phyloP scores from a whole-genome alignment of 2,329 filamentous ascomycete genomes.

The Sclerotinia spermophila region DNA sequence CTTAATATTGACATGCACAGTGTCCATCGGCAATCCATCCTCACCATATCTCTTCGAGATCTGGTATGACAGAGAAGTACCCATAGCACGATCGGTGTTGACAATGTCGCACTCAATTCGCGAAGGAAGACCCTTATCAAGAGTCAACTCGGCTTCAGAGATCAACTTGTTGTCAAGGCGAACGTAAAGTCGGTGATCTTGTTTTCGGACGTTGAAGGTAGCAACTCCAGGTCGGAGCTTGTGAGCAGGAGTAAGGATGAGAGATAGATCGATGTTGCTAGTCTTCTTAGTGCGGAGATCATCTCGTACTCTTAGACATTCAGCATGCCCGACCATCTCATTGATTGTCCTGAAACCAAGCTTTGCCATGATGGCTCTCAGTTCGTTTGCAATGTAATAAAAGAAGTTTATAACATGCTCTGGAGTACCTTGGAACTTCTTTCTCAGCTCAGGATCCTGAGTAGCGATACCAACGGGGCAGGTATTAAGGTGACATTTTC shows the following conservation, averaged over 20 bases:
- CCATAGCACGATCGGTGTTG: conserved; percentile 92
- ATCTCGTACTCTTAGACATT: conserved; percentile 80
- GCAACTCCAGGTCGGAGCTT: conserved; percentile 90
- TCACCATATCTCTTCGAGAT: conserved; percentile 91
- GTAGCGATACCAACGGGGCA: conserved; percentile 93
- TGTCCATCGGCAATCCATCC: conserved; percentile 83
- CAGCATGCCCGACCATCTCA: conserved; percentile 94
- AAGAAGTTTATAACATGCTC: conserved; percentile 96
- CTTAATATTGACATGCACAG: conserved; percentile 93
- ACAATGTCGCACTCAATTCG: conserved; percentile 94
- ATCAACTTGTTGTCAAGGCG: conserved; percentile 97
- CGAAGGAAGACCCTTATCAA: conserved; percentile 90
- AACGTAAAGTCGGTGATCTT: conserved; percentile 90
- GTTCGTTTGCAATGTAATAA: conserved; percentile 94
- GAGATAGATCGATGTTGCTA: conserved; percentile 85
- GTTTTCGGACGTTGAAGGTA: conserved; percentile 96
- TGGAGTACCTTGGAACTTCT: conserved; percentile 89
- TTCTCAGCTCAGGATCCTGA: conserved; percentile 87
- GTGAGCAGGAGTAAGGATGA: conserved; percentile 93
- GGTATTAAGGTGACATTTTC: conserved; percentile 64
- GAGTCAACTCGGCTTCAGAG: conserved; percentile 86
- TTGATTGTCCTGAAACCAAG: conserved; percentile 93
- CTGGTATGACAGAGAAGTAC: conserved; percentile 91
- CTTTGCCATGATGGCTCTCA: conserved; percentile 94
- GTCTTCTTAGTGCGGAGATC: conserved; percentile 87